Evolutionary conservation across 805 yeast genomes (phyloP).

Genomic region (Cyberlindnera suaveolens): DNA sequence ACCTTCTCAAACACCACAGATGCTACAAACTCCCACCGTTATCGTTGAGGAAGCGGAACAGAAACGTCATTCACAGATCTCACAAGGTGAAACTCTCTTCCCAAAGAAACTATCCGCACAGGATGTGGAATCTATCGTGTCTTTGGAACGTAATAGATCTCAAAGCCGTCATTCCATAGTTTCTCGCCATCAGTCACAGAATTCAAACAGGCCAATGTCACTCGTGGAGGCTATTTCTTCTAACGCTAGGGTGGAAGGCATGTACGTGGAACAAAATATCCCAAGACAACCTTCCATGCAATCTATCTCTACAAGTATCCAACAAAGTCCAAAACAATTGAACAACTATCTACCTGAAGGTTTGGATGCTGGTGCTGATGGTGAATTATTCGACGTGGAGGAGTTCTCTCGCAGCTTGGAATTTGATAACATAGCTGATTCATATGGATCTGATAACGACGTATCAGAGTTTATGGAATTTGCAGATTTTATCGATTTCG

Average conservation of each 20-base stretch:
- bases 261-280: conserved; percentile 32
- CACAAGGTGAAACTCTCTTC: conserved; percentile 54
- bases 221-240: conserved; percentile 27
- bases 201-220: conserved; percentile 6
- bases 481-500: conserved; percentile 40
- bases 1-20: neutral
- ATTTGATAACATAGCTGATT: conserved; percentile 12
- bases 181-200: conserved; percentile 19
- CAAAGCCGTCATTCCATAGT: conserved; percentile 35
- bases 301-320: conserved; percentile 7
- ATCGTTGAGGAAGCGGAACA: neutral
- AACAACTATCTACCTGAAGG: conserved; percentile 1
- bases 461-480: conserved; percentile 38
- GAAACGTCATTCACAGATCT: conserved; percentile 12
- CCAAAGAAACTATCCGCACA: conserved; percentile 61
- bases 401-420: conserved; percentile 19
- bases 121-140: conserved; percentile 70
- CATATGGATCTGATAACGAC: conserved; percentile 23
- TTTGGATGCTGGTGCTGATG: conserved; percentile 12
- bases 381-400: conserved; percentile 24
- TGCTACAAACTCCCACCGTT: neutral
- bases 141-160: conserved; percentile 61
- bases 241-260: conserved; percentile 41
- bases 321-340: conserved; percentile 6
- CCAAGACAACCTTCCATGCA: conserved; percentile 8